Base-by-base conservation (phyloP, 257 asterid genomes). In the Haberlea rhodopensis region DNA sequence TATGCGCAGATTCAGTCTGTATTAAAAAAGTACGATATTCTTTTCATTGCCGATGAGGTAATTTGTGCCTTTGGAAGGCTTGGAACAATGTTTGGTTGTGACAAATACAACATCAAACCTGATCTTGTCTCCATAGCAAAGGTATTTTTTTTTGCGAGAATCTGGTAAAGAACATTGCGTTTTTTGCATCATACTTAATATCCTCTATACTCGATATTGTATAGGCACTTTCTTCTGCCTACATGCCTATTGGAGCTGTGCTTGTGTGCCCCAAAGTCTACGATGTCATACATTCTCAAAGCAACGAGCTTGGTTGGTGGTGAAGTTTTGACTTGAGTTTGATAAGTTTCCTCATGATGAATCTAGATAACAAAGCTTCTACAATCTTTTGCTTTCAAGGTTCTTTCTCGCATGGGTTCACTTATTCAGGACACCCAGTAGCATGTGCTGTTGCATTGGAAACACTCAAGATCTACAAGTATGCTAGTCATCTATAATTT, bases 391-490 rank as follows among this genome's bases (percentile, higher is more conserved):
- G 56, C 11, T 63, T 73, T 45, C 53, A 60, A 92, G 99, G 99
- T 63, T 49, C 84, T 51, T 89, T 92, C 77, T 84, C 96, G 26
- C 99, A 92, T 71, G 99, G 99, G 75, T 92, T 92, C 78, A 92
- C 99, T n/a, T 89, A 87, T 69, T 89, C 99, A 25, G 99, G 99
- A 37, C 99, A 92, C 73, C 99, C 99, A 7, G 99, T 92, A 51
- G 8, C 99, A 6, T 92, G 99, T 65, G 96, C 99, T 37, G 99
- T 92, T 75, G 99, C 99, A 60, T 52, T 92, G 77, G 97, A 92
- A 79, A 65, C 99, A 32, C 76, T 92, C 77, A 89, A 71, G 83
- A 87, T 92, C 61, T 92, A 92, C 83, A 82, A 89, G 99, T 92
- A 84, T 21, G 89, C 67, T 55, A 6, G 29, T 64, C 55, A 32